phyloP scores from a whole-genome alignment of 2,329 filamentous ascomycete genomes.

The Fusarium sp. region DNA sequence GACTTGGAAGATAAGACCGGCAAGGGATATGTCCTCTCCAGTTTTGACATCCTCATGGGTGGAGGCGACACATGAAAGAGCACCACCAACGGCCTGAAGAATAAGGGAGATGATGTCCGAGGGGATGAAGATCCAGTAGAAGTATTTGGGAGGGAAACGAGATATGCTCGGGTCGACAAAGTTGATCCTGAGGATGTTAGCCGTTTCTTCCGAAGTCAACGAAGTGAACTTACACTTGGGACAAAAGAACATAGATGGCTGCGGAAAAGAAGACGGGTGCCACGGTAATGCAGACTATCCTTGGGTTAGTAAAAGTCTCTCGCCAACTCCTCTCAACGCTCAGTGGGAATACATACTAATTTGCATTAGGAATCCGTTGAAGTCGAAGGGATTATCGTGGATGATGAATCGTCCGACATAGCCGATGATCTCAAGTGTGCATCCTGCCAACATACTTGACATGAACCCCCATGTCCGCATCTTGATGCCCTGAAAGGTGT shows the following conservation, averaged over 20 bases:
- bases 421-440: conserved; percentile 69
- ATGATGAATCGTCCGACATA: conserved; percentile 71
- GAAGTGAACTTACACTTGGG: conserved; percentile 45
- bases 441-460: conserved; percentile 66
- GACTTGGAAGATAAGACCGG: conserved; percentile 66
- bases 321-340: background rate
- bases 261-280: conserved; percentile 51
- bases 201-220: background rate
- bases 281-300: conserved; percentile 51
- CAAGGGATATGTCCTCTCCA: conserved; percentile 64
- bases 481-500: conserved; percentile 40
- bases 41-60: conserved; percentile 49
- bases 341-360: conserved; percentile 61
- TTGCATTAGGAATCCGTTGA: conserved; percentile 73
- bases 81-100: conserved; percentile 66
- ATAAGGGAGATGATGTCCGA: conserved; percentile 65
- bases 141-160: conserved; percentile 39
- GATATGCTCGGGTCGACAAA: conserved; percentile 43
- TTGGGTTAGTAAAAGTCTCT: conserved; percentile 13
- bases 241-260: conserved; percentile 49
- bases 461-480: conserved; percentile 56
- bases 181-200: conserved; percentile 38
- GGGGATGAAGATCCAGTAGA: conserved; percentile 53
- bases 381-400: conserved; percentile 67
- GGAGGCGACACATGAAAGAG: conserved; percentile 56